Evolutionary conservation across 2,329 filamentous ascomycete genomes (phyloP).

Genomic region (Fusarium longipes): DNA sequence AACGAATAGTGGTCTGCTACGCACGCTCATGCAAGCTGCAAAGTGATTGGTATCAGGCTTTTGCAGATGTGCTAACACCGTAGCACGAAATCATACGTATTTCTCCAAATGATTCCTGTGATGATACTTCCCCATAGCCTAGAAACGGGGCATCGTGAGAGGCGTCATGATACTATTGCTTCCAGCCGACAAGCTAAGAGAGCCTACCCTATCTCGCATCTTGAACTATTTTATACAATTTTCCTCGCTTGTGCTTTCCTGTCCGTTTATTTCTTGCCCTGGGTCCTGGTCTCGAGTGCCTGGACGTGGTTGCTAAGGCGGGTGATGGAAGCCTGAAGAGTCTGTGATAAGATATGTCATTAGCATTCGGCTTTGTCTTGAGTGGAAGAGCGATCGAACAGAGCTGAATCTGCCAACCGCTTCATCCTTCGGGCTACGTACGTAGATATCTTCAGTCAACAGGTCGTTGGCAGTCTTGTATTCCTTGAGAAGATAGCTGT

Average conservation of each 20-base stretch:
- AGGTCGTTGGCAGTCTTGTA: constrained; percentile 95
- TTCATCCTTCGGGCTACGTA: constrained; percentile 62
- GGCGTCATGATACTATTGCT: constrained; percentile 23
- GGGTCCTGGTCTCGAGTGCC: constrained; percentile 83
- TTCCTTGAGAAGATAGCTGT: constrained; percentile 92
- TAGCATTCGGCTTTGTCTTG: background rate
- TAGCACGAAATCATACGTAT: constrained; percentile 30
- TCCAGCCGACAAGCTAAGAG: constrained; percentile 9
- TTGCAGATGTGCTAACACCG: constrained; percentile 26
- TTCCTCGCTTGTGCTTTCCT: constrained; percentile 4
- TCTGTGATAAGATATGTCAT: constrained; percentile 60
- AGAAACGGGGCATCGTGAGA: constrained; percentile 12
- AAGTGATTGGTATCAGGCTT: constrained; percentile 7
- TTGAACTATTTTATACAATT: constrained; percentile 38
- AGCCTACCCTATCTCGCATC: constrained; percentile 5
- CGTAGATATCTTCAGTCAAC: constrained; percentile 94
- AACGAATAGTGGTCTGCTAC: background rate
- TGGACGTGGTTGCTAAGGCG: constrained; percentile 86
- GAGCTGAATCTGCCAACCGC: constrained; percentile 3
- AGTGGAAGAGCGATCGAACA: background rate
- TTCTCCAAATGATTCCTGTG: constrained; percentile 7
- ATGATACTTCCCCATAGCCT: constrained; percentile 5
- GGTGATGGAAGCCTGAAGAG: constrained; percentile 87
- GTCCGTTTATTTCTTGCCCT: constrained; percentile 74
- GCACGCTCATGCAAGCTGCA: background rate